phyloP scores from a whole-genome alignment of 2,329 filamentous ascomycete genomes.

The Beauveria sp. region DNA sequence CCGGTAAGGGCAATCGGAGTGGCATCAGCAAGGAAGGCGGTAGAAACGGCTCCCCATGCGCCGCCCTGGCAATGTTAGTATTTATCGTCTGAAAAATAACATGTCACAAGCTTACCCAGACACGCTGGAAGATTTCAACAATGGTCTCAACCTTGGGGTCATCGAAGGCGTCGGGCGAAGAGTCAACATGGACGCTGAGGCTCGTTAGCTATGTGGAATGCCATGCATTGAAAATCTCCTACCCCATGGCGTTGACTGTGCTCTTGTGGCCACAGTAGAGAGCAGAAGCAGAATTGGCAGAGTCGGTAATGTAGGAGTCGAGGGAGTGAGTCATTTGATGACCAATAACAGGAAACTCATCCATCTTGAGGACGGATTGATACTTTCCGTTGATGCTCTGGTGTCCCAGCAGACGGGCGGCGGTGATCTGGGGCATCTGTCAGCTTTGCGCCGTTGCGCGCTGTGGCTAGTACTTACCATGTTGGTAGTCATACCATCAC shows the following conservation, averaged over 20 bases:
- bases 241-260: constrained; percentile 73
- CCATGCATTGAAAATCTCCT: constrained; percentile 8
- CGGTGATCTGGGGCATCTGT: constrained; percentile 46
- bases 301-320: constrained; percentile 79
- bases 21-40: constrained; percentile 75
- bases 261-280: constrained; percentile 80
- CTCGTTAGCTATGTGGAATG: neutral
- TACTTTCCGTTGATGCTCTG: constrained; percentile 81
- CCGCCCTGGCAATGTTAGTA: constrained; percentile 32
- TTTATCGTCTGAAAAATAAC: too few relatives aligned
- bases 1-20: constrained; percentile 69
- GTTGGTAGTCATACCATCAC: constrained; percentile 66
- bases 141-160: constrained; percentile 85
- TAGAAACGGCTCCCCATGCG: constrained; percentile 62
- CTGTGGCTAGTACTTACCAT: constrained; percentile 37
- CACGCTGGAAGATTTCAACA: constrained; percentile 66
- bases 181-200: constrained; percentile 63
- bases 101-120: constrained; percentile 44
- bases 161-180: constrained; percentile 64
- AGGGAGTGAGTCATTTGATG: constrained; percentile 88
- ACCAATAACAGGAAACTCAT: constrained; percentile 77
- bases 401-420: constrained; percentile 73
- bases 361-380: constrained; percentile 65
- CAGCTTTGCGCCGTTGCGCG: neutral
- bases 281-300: constrained; percentile 75